Evolutionary conservation across 139 green algal species (phyloP), one percentile per base, ranked within the genome.

Genomic region (Chlamydomonas applanata): DNA sequence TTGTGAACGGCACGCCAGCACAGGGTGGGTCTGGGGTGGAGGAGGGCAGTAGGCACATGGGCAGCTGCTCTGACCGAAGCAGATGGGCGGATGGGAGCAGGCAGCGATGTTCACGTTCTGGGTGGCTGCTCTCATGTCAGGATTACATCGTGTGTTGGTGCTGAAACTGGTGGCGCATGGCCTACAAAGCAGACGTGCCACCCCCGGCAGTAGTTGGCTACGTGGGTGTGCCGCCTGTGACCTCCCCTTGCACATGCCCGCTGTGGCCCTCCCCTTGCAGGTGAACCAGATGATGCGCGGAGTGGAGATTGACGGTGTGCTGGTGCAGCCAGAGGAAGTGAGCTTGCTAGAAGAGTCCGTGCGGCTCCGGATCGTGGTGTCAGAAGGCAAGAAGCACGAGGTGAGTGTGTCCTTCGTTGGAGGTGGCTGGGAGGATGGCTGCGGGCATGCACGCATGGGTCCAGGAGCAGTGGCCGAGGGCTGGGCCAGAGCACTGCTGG

Each of bases 301-400:
- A 14, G 84, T 74, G 24, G 74, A 80, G 34, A 82, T 92, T 44
- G 87, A 94, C 71, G 79, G 80, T 53, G 71, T 76, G 72, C 69
- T 77, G 27, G 82, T 90, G 65, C 20, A 60, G 36, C 89, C 88
- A 25, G 66, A 66, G 65, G 74, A 77, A 46, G 61, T 82, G 34
- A 65, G 52, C 17, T 22, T 67, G 2, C 54, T 83, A 36, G 71
- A 79, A 65, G 77, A 49, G 9, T 49, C 32, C 20, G 70, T 69
- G 34, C 61, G 76, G 66, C 53, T 97, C 1, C 68, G 86, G 3
- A 66, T 97, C 1, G 83, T 93, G n/a, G 83, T 98, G 3, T 64
- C 77, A 20, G 92, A 98, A 76, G 93, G 93, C 27, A 86, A 89
- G 56, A 94, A 96, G 64, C 87, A 90, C 45, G 93, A 98, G 85